Evolutionary conservation across 495 filamentous ascomycete genomes (phyloP), one percentile per base, ranked within the genome.

Genomic region (Lasiosphaeria hispida): DNA sequence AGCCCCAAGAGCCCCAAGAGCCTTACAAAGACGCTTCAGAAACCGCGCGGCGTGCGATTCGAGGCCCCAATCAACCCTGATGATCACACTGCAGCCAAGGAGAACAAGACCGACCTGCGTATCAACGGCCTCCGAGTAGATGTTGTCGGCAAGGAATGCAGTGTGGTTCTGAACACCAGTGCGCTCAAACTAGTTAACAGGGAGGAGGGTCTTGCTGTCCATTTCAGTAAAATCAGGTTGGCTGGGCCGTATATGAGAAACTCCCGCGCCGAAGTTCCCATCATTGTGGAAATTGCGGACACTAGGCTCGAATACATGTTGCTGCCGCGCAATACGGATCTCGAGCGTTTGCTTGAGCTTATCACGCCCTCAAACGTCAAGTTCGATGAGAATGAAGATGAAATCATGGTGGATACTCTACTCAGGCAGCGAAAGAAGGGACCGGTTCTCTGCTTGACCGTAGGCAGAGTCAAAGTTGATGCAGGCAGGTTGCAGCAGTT

Each of bases 391-490:
- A 88, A 92, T 59, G 74, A 76, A 10, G 92, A 96, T 63, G 95
- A 97, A 65, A 96, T 99, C 57, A 84, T 99, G 75, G 79, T 97
- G 10, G 94, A 97, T 58, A 96, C 89, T 0, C 79, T 99, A 2
- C 74, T 97, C 18, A 81, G 89, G n/a, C 95, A 99, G 70, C 78
- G 95, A 53, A 83, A 85, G 63, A 92, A 97, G 68, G 95, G 93
- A 2, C 82, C 87, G n/a, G 87, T 97, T 14, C 79, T 96, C 43
- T 86, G 90, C 38, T 67, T 87, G 18, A 85, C 81, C 4, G 70
- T 94, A 15, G 80, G 80, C n/a, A 79, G 72, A 18, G 63, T 90
- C 18, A 83, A 83, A 48, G 69, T 85, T 19, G 68, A 75, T 0
- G 68, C 92, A 10, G 75, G 77, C 1, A 82, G 82, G 42, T 63